Conservation (phyloP, 176 grass and related monocot species). For the Ananas comosus region DNA sequence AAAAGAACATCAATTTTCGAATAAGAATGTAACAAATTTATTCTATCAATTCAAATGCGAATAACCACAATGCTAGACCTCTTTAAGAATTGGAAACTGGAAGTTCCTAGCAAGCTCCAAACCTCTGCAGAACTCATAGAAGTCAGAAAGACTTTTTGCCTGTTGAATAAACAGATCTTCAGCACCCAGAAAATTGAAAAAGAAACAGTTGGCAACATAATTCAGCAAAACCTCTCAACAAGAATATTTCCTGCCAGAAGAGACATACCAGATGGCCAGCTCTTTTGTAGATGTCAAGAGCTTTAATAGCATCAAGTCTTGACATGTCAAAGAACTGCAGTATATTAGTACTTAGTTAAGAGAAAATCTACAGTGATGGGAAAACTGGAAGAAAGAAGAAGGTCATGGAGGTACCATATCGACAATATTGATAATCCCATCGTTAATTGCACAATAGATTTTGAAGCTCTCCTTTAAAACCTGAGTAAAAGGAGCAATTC, state of each 20-base stretch:
- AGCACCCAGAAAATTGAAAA: background rate
- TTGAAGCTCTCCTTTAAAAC: conserved; percentile 92
- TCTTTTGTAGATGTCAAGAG: conserved; percentile 60
- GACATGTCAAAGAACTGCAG: conserved; percentile 79
- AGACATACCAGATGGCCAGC: conserved; percentile 47
- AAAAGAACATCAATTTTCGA: conserved; percentile 14
- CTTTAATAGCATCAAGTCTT: conserved; percentile 79
- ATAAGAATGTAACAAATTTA: background rate
- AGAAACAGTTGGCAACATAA: background rate
- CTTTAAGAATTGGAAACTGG: conserved; percentile 76
- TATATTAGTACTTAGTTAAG: background rate
- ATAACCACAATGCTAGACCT: conserved; percentile 28
- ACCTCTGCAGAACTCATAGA: conserved; percentile 66
- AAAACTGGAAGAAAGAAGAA: background rate
- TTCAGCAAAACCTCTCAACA: conserved; percentile 4
- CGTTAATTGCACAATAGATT: conserved; percentile 81
- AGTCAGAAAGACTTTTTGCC: conserved; percentile 63
- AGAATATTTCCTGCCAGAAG: background rate
- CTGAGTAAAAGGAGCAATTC: conserved; percentile 11
- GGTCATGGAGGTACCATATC: conserved; percentile 41
- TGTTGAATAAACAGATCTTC: conserved; percentile 24
- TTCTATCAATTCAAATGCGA: background rate
- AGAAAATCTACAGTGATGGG: background rate
- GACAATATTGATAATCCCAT: conserved; percentile 81
- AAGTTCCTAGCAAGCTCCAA: conserved; percentile 68